Evolutionary conservation across 208 protist genomes (phyloP), one percentile per base, ranked within the genome.

Genomic region (Tritrichomonas musculus): DNA sequence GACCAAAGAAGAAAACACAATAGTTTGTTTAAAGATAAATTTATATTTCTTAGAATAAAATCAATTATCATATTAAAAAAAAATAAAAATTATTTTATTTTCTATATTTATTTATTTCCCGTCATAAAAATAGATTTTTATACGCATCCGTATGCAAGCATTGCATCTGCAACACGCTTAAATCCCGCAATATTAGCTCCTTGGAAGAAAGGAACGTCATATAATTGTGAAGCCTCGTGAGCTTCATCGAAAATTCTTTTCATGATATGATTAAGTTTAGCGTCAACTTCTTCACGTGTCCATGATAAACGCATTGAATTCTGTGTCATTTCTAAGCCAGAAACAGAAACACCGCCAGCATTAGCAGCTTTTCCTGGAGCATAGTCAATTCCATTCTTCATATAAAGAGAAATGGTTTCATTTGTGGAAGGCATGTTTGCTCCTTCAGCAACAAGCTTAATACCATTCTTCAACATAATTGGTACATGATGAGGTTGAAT

Each of bases 271-370:
- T 96, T 55, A 20, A 98, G 96, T 92, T 96, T 95, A 0, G 93
- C 33, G 92, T 98, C 97, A 36, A 98, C 97, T 94, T 98, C 96
- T 92, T 98, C 96, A 30, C 92, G 41, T 17, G 94, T 95, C 97
- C 97, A 98, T 8, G 94, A 88, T 17, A 97, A 77, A n/a, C 96
- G 94, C 0, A 95, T 94, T 49, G 96, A 95, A 94, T 98, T 98
- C 94, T 98, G 97, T 92, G 97, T 95, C 97, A 98, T 98, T 95
- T 98, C 97, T 17, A 98, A 95, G 36, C 97, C 97, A 39, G 96
- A 97, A 72, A 97, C 96, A 60, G 97, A 96, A 50, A 98, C 97
- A 92, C 97, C 97, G 93, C 97, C 97, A 30, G 97, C 97, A 94
- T 98, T 98, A 93, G 96, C 94, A 49, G 97, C 97, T 96, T 98